Conservation (phyloP, 129 eudicot species). For the Artemisia annua region DNA sequence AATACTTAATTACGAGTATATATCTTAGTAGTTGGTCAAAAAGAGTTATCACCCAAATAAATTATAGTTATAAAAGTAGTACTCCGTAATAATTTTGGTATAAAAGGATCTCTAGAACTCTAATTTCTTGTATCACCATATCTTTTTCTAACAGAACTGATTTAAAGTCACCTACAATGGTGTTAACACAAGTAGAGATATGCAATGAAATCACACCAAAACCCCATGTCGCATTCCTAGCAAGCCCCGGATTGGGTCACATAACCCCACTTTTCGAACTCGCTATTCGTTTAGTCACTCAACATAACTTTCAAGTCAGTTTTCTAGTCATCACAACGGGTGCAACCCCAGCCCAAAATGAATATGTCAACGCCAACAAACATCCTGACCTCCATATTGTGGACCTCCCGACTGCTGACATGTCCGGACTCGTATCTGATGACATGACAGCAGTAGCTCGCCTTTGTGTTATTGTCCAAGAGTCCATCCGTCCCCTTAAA, state of each 20-base stretch:
- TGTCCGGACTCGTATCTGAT: conserved; percentile 22
- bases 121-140: too few relatives aligned
- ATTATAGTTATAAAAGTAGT: too few relatives aligned
- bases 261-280: conserved; percentile 46
- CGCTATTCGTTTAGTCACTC: conserved; percentile 38
- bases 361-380: conserved; percentile 29
- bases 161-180: too few relatives aligned
- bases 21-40: too few relatives aligned
- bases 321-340: conserved; percentile 45
- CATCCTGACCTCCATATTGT: conserved; percentile 36
- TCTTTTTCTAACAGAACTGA: too few relatives aligned
- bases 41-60: too few relatives aligned
- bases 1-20: too few relatives aligned
- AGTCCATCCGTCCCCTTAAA: conserved; percentile 37
- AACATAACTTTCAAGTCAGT: conserved; percentile 36
- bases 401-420: conserved; percentile 43
- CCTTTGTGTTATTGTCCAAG: conserved; percentile 23
- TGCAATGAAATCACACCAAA: conserved; percentile 9
- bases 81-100: too few relatives aligned
- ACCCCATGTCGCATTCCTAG: conserved; percentile 50
- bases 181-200: too few relatives aligned
- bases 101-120: too few relatives aligned
- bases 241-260: conserved; percentile 73
- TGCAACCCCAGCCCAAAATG: conserved; percentile 30
- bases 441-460: conserved; percentile 15